Percentiles rank a stretch among this genome's conserved stretches.
Evolutionary conservation across 176 grass and related monocot species (phyloP).

Genomic region (Zoysia pacifica): DNA sequence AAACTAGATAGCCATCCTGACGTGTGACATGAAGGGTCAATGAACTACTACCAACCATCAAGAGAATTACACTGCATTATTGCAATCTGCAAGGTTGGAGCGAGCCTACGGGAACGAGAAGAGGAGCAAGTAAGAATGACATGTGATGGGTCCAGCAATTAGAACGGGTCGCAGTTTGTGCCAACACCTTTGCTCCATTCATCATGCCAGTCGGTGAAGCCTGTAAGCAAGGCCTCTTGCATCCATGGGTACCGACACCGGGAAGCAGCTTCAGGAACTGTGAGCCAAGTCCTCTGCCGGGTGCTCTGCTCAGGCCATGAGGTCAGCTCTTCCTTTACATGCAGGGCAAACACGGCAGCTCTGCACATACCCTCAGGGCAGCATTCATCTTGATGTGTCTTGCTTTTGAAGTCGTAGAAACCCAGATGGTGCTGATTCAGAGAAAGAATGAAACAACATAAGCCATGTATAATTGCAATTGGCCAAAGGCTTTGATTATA

Average conservation of each 20-base stretch:
- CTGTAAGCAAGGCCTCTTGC: conserved; percentile 75
- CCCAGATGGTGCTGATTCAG: conserved; percentile 71
- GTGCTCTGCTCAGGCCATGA: conserved; percentile 97
- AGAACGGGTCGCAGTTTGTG: not conserved
- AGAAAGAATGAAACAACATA: conserved; percentile 29
- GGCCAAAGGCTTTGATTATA: not conserved
- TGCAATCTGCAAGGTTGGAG: conserved; percentile 44
- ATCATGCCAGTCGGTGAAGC: conserved; percentile 70
- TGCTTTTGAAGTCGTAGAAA: conserved; percentile 91
- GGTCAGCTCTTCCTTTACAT: conserved; percentile 81
- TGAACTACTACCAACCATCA: conserved; percentile 47
- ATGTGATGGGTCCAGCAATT: not conserved
- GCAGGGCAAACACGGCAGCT: conserved; percentile 85
- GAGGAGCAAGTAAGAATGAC: conserved; percentile 21
- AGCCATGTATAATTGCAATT: conserved; percentile 21
- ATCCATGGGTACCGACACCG: conserved; percentile 88
- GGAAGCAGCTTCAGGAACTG: conserved; percentile 61
- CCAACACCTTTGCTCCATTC: conserved; percentile 46
- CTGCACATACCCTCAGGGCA: conserved; percentile 92
- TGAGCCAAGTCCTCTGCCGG: conserved; percentile 74
- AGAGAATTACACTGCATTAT: conserved; percentile 54
- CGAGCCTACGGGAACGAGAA: conserved; percentile 31
- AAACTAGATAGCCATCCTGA: conserved; percentile 52
- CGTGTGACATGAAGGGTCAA: conserved; percentile 36
- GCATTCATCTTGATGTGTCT: conserved; percentile 89